phyloP scores from a whole-genome alignment of 805 yeast species.

The Kazachstania bromeliacearum region DNA sequence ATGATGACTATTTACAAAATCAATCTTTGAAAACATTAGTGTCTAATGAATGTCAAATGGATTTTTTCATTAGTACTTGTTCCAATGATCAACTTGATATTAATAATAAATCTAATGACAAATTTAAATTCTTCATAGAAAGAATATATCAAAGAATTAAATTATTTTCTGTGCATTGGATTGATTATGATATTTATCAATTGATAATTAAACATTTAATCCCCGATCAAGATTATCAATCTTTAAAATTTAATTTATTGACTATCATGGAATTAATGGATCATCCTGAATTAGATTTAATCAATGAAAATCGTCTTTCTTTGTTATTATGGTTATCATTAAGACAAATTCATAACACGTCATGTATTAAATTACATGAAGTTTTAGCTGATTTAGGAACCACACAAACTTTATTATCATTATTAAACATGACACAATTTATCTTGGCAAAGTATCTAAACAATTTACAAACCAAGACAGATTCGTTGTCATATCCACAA shows the following conservation, averaged over 20 bases:
- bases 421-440: conserved; percentile 20
- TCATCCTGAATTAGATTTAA: conserved; percentile 24
- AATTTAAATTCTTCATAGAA: conserved; percentile 2
- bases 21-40: background rate
- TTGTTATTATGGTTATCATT: conserved; percentile 15
- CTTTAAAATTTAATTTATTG: conserved; percentile 13
- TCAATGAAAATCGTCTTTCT: conserved; percentile 17
- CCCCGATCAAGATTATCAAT: no score
- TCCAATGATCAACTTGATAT: conserved; percentile 3
- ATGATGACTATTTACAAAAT: background rate
- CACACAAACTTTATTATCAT: conserved; percentile 19
- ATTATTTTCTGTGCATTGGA: conserved; percentile 4
- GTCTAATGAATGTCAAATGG: conserved; percentile 11
- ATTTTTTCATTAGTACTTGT: conserved; percentile 16
- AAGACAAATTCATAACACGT: conserved; percentile 7
- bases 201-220: background rate
- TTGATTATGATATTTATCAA: background rate
- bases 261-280: conserved; percentile 28
- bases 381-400: conserved; percentile 15
- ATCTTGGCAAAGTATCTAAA: conserved; percentile 17
- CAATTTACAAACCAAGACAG: conserved; percentile 7
- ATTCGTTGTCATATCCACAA: no score
- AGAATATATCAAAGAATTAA: conserved; percentile 12
- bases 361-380: conserved; percentile 14
- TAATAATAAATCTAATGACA: conserved; percentile 1